Base-by-base conservation (phyloP, 2,329 filamentous ascomycete genomes). In the Talaromyces sp. region DNA sequence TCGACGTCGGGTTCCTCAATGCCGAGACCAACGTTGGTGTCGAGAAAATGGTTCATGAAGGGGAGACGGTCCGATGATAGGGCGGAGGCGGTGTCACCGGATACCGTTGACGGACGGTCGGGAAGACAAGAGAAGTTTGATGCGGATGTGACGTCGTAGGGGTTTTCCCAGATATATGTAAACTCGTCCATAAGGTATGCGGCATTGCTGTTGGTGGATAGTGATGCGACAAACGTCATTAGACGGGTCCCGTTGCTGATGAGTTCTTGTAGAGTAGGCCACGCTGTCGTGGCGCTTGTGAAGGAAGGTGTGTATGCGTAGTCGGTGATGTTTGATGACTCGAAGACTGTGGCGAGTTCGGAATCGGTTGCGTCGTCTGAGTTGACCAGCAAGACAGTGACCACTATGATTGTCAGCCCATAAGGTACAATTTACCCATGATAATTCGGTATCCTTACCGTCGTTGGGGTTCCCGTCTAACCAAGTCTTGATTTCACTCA, bases 11-110 rank as follows among this genome's bases (percentile, higher is more conserved):
- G 88, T 44, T 86, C 78, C 66, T 84, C 76, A 69, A 91, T 84
- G 64, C 80, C 80, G 3, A 82, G 74, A 18, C 80, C 73, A 23
- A 86, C 71, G 5, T 72, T 76, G 63, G 81, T 77, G 78, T 93
- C 87, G 60, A 89, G 82, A 79, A 95, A 93, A 78, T 95, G 91
- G 80, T 95, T 95, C 79, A 91, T 82, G 9, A 95, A 79, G 28
- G 90, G 86, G 73, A 95, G 82, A 68, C 86, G 82, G 67, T 84
- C 84, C 1, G 81, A 80, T 0, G 79, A 71, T 28, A 89, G 71
- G 1, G 88, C 89, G 1, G 72, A 66, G 4, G 72, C 64, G 1
- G 79, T 69, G 16, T 82, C 70, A 56, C 82, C 82, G 23, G 75
- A 73, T 37, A 87, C 76, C 5, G 75, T 74, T 0, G 81, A 75